Evolutionary conservation across 169 alveolate species (phyloP).

Genomic region (Eimeria nieschulzi): DNA sequence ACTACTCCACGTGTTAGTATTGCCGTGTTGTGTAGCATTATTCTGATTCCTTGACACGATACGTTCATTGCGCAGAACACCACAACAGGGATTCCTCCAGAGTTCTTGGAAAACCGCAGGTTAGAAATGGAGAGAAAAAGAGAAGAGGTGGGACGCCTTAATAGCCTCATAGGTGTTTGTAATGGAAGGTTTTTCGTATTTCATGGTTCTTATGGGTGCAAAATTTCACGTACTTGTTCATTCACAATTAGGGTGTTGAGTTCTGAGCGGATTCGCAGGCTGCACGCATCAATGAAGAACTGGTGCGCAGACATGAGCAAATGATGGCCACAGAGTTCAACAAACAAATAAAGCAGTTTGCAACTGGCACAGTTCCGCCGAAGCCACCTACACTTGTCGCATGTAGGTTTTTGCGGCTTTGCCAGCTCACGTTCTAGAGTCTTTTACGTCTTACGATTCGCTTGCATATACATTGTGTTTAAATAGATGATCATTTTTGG

Average conservation of each 20-base stretch:
- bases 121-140: slow-evolving; percentile 68
- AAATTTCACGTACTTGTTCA: too few relatives aligned
- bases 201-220: too few relatives aligned
- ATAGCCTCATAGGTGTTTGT: not conserved
- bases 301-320: slow-evolving; percentile 72
- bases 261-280: slow-evolving; percentile 29
- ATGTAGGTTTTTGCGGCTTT: not conserved
- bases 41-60: too few relatives aligned
- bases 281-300: slow-evolving; percentile 69
- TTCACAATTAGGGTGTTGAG: too few relatives aligned
- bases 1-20: too few relatives aligned
- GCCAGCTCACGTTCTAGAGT: not conserved
- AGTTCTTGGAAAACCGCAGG: slow-evolving; percentile 72
- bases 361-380: slow-evolving; percentile 64
- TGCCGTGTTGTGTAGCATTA: too few relatives aligned
- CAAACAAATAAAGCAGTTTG: slow-evolving; percentile 64
- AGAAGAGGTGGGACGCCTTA: slow-evolving; percentile 39
- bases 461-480: too few relatives aligned
- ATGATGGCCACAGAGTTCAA: slow-evolving; percentile 72
- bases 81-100: slow-evolving; percentile 75
- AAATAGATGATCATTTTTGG: too few relatives aligned
- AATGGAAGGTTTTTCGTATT: not conserved
- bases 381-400: slow-evolving; percentile 68
- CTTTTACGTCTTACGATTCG: not conserved
- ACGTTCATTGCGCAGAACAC: slow-evolving; percentile 70